phyloP scores from a whole-genome alignment of 768 basidiomycete genomes.

The Mycena metata region DNA sequence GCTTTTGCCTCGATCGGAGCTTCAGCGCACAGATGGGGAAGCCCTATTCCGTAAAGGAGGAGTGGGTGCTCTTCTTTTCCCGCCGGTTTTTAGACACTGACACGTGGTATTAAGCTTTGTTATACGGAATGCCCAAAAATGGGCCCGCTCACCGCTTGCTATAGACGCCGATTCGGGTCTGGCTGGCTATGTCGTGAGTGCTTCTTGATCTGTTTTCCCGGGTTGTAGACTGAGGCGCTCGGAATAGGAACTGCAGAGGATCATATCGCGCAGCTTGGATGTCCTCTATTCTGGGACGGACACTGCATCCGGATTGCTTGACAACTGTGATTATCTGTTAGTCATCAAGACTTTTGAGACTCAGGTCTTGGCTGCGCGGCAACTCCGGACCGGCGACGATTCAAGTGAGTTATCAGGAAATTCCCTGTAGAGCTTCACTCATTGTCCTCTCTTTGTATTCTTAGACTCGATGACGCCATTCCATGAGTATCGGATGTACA shows the following conservation, averaged over 20 bases:
- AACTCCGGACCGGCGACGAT: constrained; percentile 59
- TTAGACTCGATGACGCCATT: constrained; percentile 45
- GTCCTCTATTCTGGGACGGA: constrained; percentile 88
- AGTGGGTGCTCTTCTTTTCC: constrained; percentile 66
- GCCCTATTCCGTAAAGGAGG: constrained; percentile 92
- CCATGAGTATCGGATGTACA: constrained; percentile 62
- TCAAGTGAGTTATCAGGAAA: too few species aligned
- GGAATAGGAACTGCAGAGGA: constrained; percentile 85
- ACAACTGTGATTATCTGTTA: constrained; percentile 87
- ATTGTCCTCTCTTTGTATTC: neutral
- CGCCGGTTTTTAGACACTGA: constrained; percentile 22
- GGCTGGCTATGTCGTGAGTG: constrained; percentile 81
- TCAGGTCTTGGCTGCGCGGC: constrained; percentile 74
- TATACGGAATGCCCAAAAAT: constrained; percentile 84
- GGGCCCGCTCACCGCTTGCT: constrained; percentile 78
- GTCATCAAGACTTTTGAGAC: constrained; percentile 88
- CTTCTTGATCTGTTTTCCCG: constrained; percentile 6
- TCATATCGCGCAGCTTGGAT: constrained; percentile 90
- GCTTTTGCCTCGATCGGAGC: constrained; percentile 89
- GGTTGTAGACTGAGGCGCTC: constrained; percentile 8
- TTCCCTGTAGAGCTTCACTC: neutral
- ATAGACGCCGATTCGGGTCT: constrained; percentile 76
- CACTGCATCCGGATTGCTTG: constrained; percentile 85
- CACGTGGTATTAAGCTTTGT: constrained; percentile 70
- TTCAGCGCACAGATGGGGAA: constrained; percentile 97